A percentile compares a stretch with the other conserved stretches of the same genome.
These are phyloP conservation scores for Zasmidium cellare DNA, from an alignment of 2,329 filamentous ascomycete genomes.

Conservation along the genomic window DNA sequence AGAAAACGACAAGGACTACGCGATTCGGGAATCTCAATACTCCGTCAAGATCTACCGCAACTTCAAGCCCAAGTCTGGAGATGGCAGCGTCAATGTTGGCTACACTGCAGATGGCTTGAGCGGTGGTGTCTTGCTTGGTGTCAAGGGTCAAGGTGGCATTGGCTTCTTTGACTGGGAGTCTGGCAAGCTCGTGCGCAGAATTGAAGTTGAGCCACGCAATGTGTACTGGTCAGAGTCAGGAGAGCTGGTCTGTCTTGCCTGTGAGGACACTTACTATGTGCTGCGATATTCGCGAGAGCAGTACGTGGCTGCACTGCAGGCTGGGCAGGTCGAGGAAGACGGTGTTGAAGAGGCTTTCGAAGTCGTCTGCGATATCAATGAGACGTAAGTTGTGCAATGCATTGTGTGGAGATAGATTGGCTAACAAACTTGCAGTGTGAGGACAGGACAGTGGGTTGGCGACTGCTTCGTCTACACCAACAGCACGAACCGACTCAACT, in stretches of 20 bases:
- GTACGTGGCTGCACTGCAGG: constrained; percentile 79
- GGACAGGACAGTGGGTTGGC: constrained; percentile 95
- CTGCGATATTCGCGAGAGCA: constrained; percentile 87
- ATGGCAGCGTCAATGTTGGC: constrained; percentile 74
- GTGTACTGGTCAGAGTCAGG: constrained; percentile 98
- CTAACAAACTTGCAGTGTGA: constrained; percentile 58
- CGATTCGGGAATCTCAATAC: constrained; percentile 89
- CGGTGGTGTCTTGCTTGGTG: constrained; percentile 86
- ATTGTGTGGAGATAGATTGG: constrained; percentile 8
- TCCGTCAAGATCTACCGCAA: constrained; percentile 98
- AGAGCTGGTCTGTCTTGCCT: constrained; percentile 87
- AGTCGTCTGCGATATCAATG: constrained; percentile 91
- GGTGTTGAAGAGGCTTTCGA: constrained; percentile 96
- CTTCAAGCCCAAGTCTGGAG: constrained; percentile 86
- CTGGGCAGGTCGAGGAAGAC: constrained; percentile 80
- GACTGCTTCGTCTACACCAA: constrained; percentile 99
- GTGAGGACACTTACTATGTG: constrained; percentile 94
- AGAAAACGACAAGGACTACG: constrained; percentile 97
- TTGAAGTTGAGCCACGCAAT: constrained; percentile 72
- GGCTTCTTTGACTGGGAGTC: constrained; percentile 96
- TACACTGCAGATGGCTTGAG: constrained; percentile 92
- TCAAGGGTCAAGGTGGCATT: constrained; percentile 91
- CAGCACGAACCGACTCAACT: constrained; percentile 93
- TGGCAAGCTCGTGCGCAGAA: constrained; percentile 83
- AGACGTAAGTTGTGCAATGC: constrained; percentile 58